Percentiles rank a stretch among this genome's conserved stretches.
Evolutionary conservation across 257 asterid genomes (phyloP).

Genomic region (Leptodermis oblonga): DNA sequence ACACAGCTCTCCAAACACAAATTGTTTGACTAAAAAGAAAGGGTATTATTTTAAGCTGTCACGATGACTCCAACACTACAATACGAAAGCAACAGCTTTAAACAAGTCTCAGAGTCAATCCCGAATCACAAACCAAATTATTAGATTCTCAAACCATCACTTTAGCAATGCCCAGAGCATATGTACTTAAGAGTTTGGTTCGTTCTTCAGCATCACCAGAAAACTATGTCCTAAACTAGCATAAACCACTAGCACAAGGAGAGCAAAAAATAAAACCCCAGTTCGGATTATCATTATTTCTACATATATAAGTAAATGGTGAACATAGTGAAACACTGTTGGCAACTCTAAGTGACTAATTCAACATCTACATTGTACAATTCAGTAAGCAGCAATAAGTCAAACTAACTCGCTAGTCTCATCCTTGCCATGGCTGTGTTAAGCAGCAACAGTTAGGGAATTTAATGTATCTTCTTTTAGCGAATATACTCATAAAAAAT

Average conservation of each 20-base stretch:
- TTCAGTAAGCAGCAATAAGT: neutral
- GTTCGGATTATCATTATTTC: neutral
- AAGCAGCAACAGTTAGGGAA: no score
- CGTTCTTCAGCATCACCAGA: neutral
- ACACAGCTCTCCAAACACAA: neutral
- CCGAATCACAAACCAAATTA: neutral
- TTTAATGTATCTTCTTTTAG: neutral
- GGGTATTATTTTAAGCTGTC: neutral
- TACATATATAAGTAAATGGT: neutral
- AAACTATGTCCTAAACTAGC: neutral
- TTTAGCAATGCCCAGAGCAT: neutral
- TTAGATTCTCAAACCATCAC: neutral
- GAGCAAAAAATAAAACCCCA: neutral
- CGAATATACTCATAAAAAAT: neutral
- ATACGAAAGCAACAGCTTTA: neutral
- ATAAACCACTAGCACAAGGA: neutral
- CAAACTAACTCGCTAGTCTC: no score
- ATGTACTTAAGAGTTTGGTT: no score
- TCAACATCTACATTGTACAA: neutral
- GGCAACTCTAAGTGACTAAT: neutral
- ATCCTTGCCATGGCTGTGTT: no score
- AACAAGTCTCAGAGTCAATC: neutral
- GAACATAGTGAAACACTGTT: neutral
- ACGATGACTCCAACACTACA: neutral
- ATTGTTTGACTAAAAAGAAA: neutral